phyloP scores from a whole-genome alignment of 1,139 yeast genomes.

The Arxiozyma slooffiae region DNA sequence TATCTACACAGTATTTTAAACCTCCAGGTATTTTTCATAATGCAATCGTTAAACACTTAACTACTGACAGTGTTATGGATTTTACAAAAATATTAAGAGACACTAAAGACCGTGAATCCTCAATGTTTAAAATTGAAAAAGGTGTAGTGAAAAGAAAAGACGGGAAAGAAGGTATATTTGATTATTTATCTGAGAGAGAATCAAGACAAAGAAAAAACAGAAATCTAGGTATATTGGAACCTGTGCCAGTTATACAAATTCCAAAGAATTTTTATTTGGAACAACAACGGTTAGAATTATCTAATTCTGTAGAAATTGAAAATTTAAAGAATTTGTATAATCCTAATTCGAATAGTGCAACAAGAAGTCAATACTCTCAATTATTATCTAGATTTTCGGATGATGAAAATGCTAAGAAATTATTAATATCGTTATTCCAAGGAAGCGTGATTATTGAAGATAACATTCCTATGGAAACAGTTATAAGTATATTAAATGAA shows the following conservation, averaged over 20 bases:
- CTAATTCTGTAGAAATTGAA: conserved; percentile 7
- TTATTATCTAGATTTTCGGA: conserved; percentile 19
- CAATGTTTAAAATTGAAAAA: conserved; percentile 21
- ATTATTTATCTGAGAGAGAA: conserved; percentile 22
- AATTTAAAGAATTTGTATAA: neutral
- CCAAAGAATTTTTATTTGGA: conserved; percentile 27
- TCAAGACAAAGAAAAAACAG: conserved; percentile 21
- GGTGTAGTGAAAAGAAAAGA: conserved; percentile 26
- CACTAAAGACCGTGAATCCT: conserved; percentile 25
- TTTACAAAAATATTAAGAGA: conserved; percentile 26
- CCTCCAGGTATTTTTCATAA: conserved; percentile 31
- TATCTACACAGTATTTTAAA: conserved; percentile 26
- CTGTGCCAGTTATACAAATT: conserved; percentile 25
- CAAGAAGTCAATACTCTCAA: conserved; percentile 7
- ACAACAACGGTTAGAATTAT: conserved; percentile 22
- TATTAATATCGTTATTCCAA: conserved; percentile 25
- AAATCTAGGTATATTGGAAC: conserved; percentile 20
- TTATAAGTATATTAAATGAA: conserved; percentile 23
- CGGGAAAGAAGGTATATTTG: conserved; percentile 27
- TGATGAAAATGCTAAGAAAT: conserved; percentile 15
- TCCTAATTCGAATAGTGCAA: neutral
- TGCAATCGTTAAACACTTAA: conserved; percentile 23
- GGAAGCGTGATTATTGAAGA: conserved; percentile 26
- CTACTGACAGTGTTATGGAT: conserved; percentile 12
- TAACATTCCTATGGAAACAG: conserved; percentile 10